phyloP scores from a whole-genome alignment of 371 early-diverging fungal species.

The Mortierella sp. region DNA sequence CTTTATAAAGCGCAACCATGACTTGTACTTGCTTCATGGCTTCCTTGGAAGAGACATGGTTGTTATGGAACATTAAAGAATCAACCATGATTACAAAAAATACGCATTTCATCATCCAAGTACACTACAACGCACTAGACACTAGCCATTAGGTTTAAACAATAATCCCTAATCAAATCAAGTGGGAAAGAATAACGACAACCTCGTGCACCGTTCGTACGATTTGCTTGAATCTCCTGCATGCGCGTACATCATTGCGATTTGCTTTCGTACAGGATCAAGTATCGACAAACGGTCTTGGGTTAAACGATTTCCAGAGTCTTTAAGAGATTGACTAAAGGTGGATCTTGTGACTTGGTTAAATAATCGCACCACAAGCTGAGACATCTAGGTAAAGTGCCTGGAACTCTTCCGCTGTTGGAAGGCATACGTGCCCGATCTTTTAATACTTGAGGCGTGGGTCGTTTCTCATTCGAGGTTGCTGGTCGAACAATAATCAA shows the following conservation, averaged over 20 bases:
- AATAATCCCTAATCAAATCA: slow-evolving; percentile 42
- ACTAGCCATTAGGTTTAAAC: slow-evolving; percentile 18
- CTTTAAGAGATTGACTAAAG: slow-evolving; percentile 18
- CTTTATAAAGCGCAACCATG: slow-evolving; percentile 40
- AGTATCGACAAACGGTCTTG: slow-evolving; percentile 38
- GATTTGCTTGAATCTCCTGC: slow-evolving; percentile 31
- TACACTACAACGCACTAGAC: neutral
- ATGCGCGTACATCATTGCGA: slow-evolving; percentile 42
- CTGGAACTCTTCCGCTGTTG: too few relatives aligned
- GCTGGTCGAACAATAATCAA: too few relatives aligned
- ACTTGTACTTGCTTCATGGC: slow-evolving; percentile 36
- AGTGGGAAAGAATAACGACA: slow-evolving; percentile 42
- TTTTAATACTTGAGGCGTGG: too few relatives aligned
- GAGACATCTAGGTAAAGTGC: slow-evolving; percentile 15
- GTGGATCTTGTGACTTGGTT: slow-evolving; percentile 28
- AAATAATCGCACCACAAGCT: slow-evolving; percentile 28
- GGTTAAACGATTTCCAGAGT: slow-evolving; percentile 32
- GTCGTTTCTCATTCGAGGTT: too few relatives aligned
- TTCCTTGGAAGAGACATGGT: slow-evolving; percentile 25
- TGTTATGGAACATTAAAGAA: too few relatives aligned
- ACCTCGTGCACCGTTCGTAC: slow-evolving; percentile 44
- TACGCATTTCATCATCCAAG: too few relatives aligned
- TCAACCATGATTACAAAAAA: too few relatives aligned
- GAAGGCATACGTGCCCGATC: too few relatives aligned
- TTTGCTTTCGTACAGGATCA: slow-evolving; percentile 36